Evolutionary conservation across 768 basidiomycete genomes (phyloP).

Genomic region (Xanthoconium stramineum): DNA sequence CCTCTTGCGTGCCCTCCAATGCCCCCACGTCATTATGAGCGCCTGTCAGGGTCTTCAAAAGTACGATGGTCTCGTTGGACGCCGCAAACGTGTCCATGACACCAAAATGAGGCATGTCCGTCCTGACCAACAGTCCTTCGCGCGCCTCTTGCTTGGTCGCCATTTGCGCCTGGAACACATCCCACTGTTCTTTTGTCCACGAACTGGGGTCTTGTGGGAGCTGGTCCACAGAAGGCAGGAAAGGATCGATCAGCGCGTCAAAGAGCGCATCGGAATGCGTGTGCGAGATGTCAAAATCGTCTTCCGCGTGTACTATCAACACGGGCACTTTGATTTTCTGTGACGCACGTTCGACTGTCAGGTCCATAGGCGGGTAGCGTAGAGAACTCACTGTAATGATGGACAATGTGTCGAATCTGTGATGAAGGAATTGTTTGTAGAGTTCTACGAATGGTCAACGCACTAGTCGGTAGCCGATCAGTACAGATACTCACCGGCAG

Average conservation of each 20-base stretch:
- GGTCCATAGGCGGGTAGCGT: not conserved
- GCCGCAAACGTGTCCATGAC: conserved; percentile 50
- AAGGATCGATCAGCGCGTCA: conserved; percentile 59
- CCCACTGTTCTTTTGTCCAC: conserved; percentile 44
- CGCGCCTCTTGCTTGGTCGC: conserved; percentile 40
- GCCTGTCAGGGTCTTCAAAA: conserved; percentile 57
- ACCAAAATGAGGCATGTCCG: conserved; percentile 47
- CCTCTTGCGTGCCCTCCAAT: conserved; percentile 69
- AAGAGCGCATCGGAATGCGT: conserved; percentile 69
- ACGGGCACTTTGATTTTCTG: conserved; percentile 68
- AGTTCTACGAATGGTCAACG: conserved; percentile 39
- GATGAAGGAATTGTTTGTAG: conserved; percentile 49
- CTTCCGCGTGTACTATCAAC: conserved; percentile 68
- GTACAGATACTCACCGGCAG: conserved; percentile 49
- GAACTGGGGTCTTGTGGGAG: conserved; percentile 30
- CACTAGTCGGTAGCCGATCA: not conserved
- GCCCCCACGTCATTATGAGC: conserved; percentile 56
- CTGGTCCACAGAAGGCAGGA: conserved; percentile 49
- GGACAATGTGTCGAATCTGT: conserved; percentile 62
- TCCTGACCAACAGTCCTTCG: conserved; percentile 43
- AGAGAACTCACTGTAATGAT: conserved; percentile 52
- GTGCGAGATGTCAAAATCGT: conserved; percentile 73
- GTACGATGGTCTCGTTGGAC: conserved; percentile 46
- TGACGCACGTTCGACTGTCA: not conserved
- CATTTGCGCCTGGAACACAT: conserved; percentile 37